Conservation (phyloP, 1,284 basidiomycete species). For the Sporisorium sorghi region DNA sequence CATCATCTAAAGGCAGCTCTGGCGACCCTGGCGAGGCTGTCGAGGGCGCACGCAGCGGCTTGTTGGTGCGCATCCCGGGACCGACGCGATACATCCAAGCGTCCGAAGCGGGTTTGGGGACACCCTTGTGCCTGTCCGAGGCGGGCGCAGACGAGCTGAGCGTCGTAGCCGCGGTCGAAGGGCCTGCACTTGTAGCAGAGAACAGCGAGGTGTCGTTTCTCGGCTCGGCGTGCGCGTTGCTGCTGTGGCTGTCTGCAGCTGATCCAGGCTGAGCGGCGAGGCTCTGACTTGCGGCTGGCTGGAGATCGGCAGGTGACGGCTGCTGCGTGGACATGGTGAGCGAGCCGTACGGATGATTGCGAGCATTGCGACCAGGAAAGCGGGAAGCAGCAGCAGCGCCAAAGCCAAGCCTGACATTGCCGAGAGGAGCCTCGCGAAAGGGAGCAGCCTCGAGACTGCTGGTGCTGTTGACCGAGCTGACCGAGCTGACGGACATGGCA, state of each 20-base stretch:
- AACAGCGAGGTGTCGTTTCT: background rate
- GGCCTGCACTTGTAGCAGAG: background rate
- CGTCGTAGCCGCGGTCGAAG: background rate
- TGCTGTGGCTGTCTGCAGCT: background rate
- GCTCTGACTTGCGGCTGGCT: background rate
- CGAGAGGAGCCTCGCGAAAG: conserved; percentile 64
- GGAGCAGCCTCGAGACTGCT: conserved; percentile 67
- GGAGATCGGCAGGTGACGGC: background rate
- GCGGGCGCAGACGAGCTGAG: conserved; percentile 20
- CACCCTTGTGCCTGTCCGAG: conserved; percentile 38
- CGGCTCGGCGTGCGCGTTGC: background rate
- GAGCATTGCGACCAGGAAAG: conserved; percentile 22
- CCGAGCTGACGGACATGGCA: conserved; percentile 64
- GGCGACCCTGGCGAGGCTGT: conserved; percentile 3
- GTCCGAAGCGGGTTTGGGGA: conserved; percentile 55
- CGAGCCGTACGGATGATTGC: conserved; percentile 20
- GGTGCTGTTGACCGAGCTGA: conserved; percentile 65
- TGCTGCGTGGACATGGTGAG: conserved; percentile 18
- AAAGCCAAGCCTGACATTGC: conserved; percentile 59
- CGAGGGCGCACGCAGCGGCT: conserved; percentile 23
- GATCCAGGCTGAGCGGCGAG: background rate
- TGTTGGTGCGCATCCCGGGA: conserved; percentile 52
- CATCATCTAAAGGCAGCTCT: conserved; percentile 20
- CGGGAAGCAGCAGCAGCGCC: conserved; percentile 27
- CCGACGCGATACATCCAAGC: conserved; percentile 66